Conservation (phyloP, 495 filamentous ascomycete species). For the Lasiosphaeria hispida region DNA sequence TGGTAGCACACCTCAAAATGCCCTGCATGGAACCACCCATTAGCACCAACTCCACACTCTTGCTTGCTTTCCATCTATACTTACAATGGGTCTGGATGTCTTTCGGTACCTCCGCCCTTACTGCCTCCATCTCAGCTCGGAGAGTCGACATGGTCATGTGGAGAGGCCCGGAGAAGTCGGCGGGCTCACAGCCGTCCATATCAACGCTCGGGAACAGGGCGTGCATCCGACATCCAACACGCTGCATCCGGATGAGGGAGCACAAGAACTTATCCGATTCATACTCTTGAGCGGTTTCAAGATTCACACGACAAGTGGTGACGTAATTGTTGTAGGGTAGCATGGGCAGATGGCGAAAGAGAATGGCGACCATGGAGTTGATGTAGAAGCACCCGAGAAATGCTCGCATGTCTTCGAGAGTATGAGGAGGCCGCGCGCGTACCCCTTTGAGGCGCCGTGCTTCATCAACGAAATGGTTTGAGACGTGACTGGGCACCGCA, state of each 20-base stretch:
- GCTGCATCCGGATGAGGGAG: conserved; percentile 21
- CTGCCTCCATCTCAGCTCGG: conserved; percentile 18
- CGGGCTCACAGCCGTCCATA: conserved; percentile 3
- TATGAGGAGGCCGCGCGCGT: conserved; percentile 4
- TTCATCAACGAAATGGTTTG: conserved; percentile 14
- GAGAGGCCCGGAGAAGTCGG: conserved; percentile 8
- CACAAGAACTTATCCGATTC: conserved; percentile 21
- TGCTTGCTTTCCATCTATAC: neutral
- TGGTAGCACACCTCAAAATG: conserved; percentile 16
- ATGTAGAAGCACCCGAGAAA: conserved; percentile 23
- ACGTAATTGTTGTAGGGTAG: conserved; percentile 19
- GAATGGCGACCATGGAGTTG: conserved; percentile 19
- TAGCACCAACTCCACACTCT: neutral
- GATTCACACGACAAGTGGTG: conserved; percentile 19
- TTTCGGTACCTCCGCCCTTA: conserved; percentile 2
- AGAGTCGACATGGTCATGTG: conserved; percentile 21
- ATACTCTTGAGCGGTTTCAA: conserved; percentile 15
- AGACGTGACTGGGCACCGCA: neutral
- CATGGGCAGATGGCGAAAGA: conserved; percentile 20
- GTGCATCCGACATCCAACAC: conserved; percentile 9
- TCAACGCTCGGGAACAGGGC: conserved; percentile 19
- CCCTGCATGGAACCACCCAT: conserved; percentile 3
- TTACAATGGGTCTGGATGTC: conserved; percentile 16
- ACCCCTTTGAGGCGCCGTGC: conserved; percentile 8
- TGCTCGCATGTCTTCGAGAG: conserved; percentile 24